phyloP scores from a whole-genome alignment of 306 rosid genomes.

The Carpinus fangiana region DNA sequence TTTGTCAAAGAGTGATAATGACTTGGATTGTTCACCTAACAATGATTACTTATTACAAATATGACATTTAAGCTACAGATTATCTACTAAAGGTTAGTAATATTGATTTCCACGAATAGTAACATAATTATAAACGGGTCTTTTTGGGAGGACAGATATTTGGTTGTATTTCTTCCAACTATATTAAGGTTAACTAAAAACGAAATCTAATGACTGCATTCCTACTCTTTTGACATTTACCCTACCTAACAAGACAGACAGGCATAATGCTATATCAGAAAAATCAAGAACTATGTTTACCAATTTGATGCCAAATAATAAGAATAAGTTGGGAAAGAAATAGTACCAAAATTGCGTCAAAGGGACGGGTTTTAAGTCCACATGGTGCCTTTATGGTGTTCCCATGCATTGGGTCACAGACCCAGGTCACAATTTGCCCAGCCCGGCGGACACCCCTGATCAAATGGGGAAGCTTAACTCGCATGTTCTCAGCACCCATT shows the following conservation, averaged over 20 bases:
- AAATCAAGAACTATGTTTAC: constrained; percentile 1
- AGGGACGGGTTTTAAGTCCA: constrained; percentile 77
- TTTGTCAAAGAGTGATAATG: neutral
- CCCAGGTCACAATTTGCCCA: constrained; percentile 81
- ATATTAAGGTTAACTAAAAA: neutral
- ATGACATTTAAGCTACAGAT: neutral
- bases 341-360: constrained; percentile 68
- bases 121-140: neutral
- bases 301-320: constrained; percentile 3
- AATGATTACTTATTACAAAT: neutral
- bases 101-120: neutral
- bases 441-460: constrained; percentile 73
- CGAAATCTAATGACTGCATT: neutral
- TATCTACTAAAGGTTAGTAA: neutral
- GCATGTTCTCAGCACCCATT: constrained; percentile 82
- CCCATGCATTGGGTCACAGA: constrained; percentile 79
- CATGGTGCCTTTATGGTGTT: constrained; percentile 77
- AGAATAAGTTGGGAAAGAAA: constrained; percentile 10
- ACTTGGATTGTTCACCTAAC: neutral
- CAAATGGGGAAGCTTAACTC: constrained; percentile 76
- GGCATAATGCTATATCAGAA: neutral
- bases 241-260: neutral
- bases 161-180: neutral
- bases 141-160: neutral
- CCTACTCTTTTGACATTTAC: neutral